Evolutionary conservation across 2,329 filamentous ascomycete species (phyloP), one percentile per base, ranked within the genome.

Genomic region (Dothiorella sarmentorum): DNA sequence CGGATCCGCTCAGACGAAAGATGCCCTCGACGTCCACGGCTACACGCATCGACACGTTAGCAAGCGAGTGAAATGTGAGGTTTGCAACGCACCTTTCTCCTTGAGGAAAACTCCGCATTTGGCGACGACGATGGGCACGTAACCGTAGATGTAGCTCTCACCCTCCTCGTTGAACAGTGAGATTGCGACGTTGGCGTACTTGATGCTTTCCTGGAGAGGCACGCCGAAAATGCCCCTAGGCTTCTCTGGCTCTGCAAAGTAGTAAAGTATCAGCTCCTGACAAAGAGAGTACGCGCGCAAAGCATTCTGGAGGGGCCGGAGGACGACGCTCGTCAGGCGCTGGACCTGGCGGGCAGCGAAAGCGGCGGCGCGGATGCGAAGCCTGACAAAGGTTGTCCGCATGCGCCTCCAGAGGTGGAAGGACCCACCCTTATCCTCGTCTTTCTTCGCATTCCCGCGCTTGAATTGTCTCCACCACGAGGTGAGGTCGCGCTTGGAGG

Each of bases 381-480:
- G 43, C 42, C 55, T 45, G 31, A 47, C 55, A 24, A 58, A 47
- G 20, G 55, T 58, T 35, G 49, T 53, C 49, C 49, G 49, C 49
- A 53, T 27, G 49, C 49, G 49, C 49, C 49, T 53, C 42, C 55
- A 58, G 42, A 58, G 33, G 27, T 24, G 44, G 56, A 58, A 29
- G 37, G 44, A 58, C 45, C 37, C 45, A 84, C 83, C 82, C 81
- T 85, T 84, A 61, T 82, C 80, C 62, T 86, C 84, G 62, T 83
- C 80, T 67, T 82, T 83, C 69, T 85, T 84, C 56, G 80, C 77
- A 63, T 80, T 81, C 56, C 89, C 74, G 60, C 75, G 83, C 77
- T 94, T 74, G 78, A 99, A 97, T 68, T 87, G 86, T 76, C 91
- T 96, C 94, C 94, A 97, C 94, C 94, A 99, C 61, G 90, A 95